Percentiles rank a stretch among this genome's conserved stretches.
Conservation (phyloP, 2,329 filamentous ascomycete genomes). For the Fusarium sp. region DNA sequence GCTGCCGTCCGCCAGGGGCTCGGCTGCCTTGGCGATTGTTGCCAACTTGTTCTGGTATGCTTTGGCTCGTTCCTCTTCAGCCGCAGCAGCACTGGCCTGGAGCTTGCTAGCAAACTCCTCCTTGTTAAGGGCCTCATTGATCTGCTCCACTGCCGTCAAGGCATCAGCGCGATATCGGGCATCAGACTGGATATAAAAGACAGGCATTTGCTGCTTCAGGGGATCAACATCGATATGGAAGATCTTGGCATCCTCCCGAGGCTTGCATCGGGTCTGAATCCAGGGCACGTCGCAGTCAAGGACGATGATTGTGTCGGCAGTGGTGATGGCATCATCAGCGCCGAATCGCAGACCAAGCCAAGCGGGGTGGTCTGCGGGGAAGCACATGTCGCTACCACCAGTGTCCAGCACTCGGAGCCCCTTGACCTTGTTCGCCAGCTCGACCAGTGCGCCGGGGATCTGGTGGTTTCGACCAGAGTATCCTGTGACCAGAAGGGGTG, state of each 20-base stretch:
- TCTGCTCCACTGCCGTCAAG: conserved; percentile 73
- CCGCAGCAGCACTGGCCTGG: conserved; percentile 24
- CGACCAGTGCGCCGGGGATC: conserved; percentile 70
- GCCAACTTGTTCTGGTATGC: conserved; percentile 70
- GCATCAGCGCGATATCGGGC: conserved; percentile 76
- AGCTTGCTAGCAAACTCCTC: conserved; percentile 57
- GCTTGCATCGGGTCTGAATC: conserved; percentile 82
- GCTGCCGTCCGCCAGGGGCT: conserved; percentile 69
- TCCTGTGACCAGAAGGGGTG: conserved; percentile 77
- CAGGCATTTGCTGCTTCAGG: conserved; percentile 77
- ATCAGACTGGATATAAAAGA: conserved; percentile 77
- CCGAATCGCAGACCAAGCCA: conserved; percentile 81
- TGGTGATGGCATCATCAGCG: conserved; percentile 76
- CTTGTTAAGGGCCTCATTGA: conserved; percentile 71
- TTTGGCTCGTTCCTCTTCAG: conserved; percentile 62
- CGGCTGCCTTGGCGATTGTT: conserved; percentile 66
- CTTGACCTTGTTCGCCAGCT: conserved; percentile 75
- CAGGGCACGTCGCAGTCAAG: conserved; percentile 93
- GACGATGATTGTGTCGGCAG: conserved; percentile 86
- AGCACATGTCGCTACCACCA: conserved; percentile 84
- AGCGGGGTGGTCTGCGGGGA: conserved; percentile 76
- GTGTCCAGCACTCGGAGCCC: conserved; percentile 80
- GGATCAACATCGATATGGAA: conserved; percentile 76
- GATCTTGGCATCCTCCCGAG: conserved; percentile 63
- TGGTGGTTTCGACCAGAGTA: conserved; percentile 78